Evolutionary conservation across 805 yeast species (phyloP).

Genomic region (Metschnikowia matae): DNA sequence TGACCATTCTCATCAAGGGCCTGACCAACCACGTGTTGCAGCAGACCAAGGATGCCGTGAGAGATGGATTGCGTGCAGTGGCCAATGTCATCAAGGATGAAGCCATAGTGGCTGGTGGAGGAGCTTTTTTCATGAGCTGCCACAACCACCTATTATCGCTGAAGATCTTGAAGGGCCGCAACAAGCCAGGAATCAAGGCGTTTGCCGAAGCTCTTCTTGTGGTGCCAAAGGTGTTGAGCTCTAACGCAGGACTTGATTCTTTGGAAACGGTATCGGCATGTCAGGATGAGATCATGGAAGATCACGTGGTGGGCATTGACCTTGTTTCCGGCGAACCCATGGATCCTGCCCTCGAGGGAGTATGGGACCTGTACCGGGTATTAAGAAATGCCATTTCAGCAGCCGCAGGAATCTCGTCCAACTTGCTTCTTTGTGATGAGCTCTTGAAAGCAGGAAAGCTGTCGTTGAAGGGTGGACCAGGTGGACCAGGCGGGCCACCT

Average conservation of each 20-base stretch:
- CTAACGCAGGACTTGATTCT: conserved; percentile 91
- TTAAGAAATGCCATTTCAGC: conserved; percentile 87
- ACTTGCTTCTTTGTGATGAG: conserved; percentile 91
- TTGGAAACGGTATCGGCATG: conserved; percentile 84
- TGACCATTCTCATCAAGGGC: conserved; percentile 89
- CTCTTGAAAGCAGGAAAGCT: conserved; percentile 94
- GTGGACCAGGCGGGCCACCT: conserved; percentile 15
- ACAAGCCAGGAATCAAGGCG: conserved; percentile 86
- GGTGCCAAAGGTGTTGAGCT: conserved; percentile 87
- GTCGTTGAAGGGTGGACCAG: conserved; percentile 61
- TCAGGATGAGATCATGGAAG: conserved; percentile 83
- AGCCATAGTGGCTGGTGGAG: conserved; percentile 92
- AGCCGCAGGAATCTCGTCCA: conserved; percentile 92
- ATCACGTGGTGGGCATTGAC: conserved; percentile 85
- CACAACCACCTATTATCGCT: conserved; percentile 56
- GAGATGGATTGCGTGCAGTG: conserved; percentile 95
- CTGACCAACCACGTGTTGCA: conserved; percentile 84
- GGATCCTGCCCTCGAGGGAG: conserved; percentile 91
- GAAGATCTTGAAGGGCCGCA: conserved; percentile 71
- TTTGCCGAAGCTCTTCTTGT: conserved; percentile 89
- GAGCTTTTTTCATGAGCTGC: conserved; percentile 88
- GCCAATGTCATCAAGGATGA: conserved; percentile 85
- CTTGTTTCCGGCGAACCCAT: conserved; percentile 89
- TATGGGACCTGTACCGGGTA: conserved; percentile 95
- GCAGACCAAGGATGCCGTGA: conserved; percentile 94